These are phyloP conservation scores for Earliella scabrosa DNA, from an alignment of 1,284 basidiomycete genomes.

Conservation along the genomic window DNA sequence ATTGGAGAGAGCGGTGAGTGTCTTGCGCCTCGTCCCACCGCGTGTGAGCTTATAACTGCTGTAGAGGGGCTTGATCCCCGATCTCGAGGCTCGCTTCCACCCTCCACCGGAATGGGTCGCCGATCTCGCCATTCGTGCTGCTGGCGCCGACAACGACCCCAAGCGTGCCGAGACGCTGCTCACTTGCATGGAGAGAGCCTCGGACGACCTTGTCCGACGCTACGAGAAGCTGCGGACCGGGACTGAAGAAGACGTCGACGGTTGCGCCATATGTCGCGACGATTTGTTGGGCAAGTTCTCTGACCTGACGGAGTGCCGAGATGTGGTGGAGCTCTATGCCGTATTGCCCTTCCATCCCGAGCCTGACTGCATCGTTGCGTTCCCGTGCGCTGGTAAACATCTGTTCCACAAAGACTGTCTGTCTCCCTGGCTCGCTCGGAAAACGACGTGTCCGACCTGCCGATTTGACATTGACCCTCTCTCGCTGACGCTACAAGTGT, in stretches of 20 bases:
- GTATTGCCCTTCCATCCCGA: slow-evolving; percentile 25
- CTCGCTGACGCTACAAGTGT: slow-evolving; percentile 29
- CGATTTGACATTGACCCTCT: slow-evolving; percentile 37
- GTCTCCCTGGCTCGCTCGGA: slow-evolving; percentile 35
- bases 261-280: slow-evolving; percentile 37
- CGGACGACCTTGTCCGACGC: slow-evolving; percentile 29
- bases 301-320: background rate
- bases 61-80: slow-evolving; percentile 7
- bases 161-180: slow-evolving; percentile 33
- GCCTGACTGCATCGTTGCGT: slow-evolving; percentile 25
- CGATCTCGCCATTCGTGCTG: slow-evolving; percentile 2
- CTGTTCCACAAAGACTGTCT: slow-evolving; percentile 36
- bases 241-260: slow-evolving; percentile 27
- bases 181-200: slow-evolving; percentile 27
- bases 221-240: slow-evolving; percentile 34
- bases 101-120: slow-evolving; percentile 1
- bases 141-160: slow-evolving; percentile 21
- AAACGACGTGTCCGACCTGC: slow-evolving; percentile 39
- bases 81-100: slow-evolving; percentile 9
- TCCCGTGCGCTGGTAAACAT: slow-evolving; percentile 37
- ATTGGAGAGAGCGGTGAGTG: slow-evolving; percentile 19
- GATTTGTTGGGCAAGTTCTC: slow-evolving; percentile 19
- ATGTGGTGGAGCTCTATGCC: slow-evolving; percentile 6
- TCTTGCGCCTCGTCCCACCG: background rate
- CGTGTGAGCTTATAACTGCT: background rate